Conservation (phyloP, 108 stramenopile genomes). For the Conticribra guillardii region DNA sequence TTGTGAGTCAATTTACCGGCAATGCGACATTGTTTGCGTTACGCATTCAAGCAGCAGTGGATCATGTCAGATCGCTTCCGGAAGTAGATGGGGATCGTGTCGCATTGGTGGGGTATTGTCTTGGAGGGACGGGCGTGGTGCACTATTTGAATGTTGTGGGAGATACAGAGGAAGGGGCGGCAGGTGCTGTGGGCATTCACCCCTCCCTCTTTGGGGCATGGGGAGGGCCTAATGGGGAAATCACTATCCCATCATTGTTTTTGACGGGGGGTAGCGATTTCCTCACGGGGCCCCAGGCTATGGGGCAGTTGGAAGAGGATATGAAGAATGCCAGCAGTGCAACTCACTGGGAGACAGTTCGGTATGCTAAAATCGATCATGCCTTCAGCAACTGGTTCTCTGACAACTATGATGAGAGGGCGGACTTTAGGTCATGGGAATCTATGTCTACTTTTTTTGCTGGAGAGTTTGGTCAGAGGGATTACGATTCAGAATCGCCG, state of each 20-base stretch:
- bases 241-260: slow-evolving; percentile 18
- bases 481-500: not conserved
- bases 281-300: slow-evolving; percentile 43
- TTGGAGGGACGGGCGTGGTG: slow-evolving; percentile 54
- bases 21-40: slow-evolving; percentile 41
- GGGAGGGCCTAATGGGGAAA: not conserved
- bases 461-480: slow-evolving; percentile 33
- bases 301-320: slow-evolving; percentile 33
- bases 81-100: slow-evolving; percentile 42
- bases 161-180: slow-evolving; percentile 28
- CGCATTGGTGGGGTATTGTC: slow-evolving; percentile 49
- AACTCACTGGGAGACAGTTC: slow-evolving; percentile 52
- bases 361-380: slow-evolving; percentile 51
- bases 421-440: slow-evolving; percentile 53
- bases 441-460: slow-evolving; percentile 27
- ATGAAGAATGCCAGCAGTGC: slow-evolving; percentile 19
- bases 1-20: slow-evolving; percentile 22
- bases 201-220: slow-evolving; percentile 34
- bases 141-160: slow-evolving; percentile 30
- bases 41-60: slow-evolving; percentile 52
- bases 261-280: slow-evolving; percentile 28
- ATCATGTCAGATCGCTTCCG: slow-evolving; percentile 24
- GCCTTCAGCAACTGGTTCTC: slow-evolving; percentile 49
- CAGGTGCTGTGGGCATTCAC: slow-evolving; percentile 46
- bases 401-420: slow-evolving; percentile 49